A percentile compares a stretch with the other conserved stretches of the same genome.
phyloP scores from a whole-genome alignment of 2,329 filamentous ascomycete genomes.

The Colletotrichum tropicicola region DNA sequence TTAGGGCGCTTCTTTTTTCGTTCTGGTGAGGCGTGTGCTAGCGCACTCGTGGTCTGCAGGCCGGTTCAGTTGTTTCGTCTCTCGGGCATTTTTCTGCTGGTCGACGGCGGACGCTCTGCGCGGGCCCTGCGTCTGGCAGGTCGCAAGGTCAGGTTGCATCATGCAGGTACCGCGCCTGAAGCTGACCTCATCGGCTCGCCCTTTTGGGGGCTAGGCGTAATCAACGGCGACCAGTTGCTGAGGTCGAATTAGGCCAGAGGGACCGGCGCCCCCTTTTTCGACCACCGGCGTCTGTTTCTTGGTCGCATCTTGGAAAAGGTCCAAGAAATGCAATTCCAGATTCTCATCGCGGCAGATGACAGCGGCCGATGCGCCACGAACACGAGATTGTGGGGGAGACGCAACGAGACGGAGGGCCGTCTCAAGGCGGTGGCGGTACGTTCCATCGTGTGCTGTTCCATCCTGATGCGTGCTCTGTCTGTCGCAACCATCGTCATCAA shows the following conservation, averaged over 20 bases:
- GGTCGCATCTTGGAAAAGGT: not conserved
- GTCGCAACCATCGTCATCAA: not conserved
- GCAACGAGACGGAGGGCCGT: not conserved
- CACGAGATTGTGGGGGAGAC: slow-evolving; percentile 1
- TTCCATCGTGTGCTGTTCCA: not conserved
- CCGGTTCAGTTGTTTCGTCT: too few relatives aligned
- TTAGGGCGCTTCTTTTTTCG: too few relatives aligned
- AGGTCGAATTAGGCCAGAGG: not conserved
- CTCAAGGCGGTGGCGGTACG: not conserved
- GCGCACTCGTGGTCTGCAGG: too few relatives aligned
- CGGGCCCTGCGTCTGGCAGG: not conserved
- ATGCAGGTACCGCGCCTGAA: not conserved
- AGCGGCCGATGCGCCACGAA: slow-evolving; percentile 1
- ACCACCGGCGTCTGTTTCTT: not conserved
- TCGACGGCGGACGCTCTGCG: too few relatives aligned
- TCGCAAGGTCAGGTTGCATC: too few relatives aligned
- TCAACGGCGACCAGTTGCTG: not conserved
- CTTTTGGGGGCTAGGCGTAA: not conserved
- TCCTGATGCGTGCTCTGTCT: not conserved
- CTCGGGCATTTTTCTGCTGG: not conserved
- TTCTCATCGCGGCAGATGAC: slow-evolving; percentile 3
- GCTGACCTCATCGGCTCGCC: not conserved
- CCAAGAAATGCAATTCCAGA: not conserved
- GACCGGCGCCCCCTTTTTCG: not conserved
- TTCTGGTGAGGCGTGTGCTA: too few relatives aligned